These are phyloP conservation scores for Crataegus laevigata DNA, from an alignment of 306 rosid genomes.

Conservation along the genomic window DNA sequence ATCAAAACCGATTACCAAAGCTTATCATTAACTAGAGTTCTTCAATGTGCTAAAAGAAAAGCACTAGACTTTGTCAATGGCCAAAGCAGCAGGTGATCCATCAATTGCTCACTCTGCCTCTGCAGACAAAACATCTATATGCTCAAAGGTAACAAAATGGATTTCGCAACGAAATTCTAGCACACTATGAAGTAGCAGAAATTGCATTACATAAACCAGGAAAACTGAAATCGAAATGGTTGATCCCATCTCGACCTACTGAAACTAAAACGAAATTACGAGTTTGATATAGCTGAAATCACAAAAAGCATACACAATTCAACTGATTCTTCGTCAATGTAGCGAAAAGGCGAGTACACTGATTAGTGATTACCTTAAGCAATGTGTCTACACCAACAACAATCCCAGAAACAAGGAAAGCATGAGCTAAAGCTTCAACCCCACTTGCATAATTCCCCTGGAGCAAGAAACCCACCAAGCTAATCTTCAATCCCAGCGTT, in stretches of 20 bases:
- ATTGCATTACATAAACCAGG: neutral
- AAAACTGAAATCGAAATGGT: neutral
- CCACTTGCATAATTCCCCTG: slow-evolving; percentile 48
- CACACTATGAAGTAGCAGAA: neutral
- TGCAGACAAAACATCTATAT: neutral
- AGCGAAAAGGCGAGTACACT: neutral
- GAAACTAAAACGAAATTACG: neutral
- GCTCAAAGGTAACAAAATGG: neutral
- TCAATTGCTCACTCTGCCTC: neutral
- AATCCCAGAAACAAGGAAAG: slow-evolving; percentile 46
- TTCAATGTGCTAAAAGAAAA: neutral
- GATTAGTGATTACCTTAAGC: slow-evolving; percentile 46
- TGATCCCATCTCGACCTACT: neutral
- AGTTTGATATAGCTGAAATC: neutral
- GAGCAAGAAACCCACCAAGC: slow-evolving; percentile 61
- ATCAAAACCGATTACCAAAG: neutral
- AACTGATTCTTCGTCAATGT: neutral
- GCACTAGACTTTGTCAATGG: neutral
- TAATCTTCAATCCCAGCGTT: slow-evolving; percentile 62
- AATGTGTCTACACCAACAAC: slow-evolving; percentile 49
- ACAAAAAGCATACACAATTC: neutral
- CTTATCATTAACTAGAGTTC: neutral
- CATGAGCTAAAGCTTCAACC: slow-evolving; percentile 44
- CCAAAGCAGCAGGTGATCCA: neutral
- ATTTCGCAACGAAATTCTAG: neutral